Base-by-base conservation (phyloP, 768 basidiomycete species). In the Boletus subcaerulescens region DNA sequence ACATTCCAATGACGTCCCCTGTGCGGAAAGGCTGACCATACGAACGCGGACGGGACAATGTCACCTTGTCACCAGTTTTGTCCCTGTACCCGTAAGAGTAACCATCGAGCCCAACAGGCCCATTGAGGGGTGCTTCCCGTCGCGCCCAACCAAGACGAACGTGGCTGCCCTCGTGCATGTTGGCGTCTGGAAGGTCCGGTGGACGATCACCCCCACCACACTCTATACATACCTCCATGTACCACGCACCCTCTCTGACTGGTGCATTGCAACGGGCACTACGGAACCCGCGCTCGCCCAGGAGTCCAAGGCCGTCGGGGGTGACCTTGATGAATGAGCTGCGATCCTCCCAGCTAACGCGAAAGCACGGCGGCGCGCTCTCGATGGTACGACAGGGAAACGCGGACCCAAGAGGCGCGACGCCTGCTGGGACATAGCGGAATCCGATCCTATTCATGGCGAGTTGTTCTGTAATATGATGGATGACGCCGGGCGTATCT, bases 41-140 rank as follows among this genome's bases (percentile, higher is more conserved):
- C 9, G 86, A 78, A 44, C 84, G 81, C 13, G 87, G 87, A 43
- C 91, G 81, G 1, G 94, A 91, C 11, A 94, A 74, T 2, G 89
- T 87, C 41, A 96, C 86, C 71, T 91, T 94, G 58, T 98, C 92
- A 13, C 97, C 96, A 0, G 86, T 87, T 62, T 86, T 93, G 79
- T 99, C 97, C 48, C 96, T 84, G 62, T 86, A 80, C 7, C 87
- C 93, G 65, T 98, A 98, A 57, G 87, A 88, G 70, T 98, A 98
- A 3, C 89, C 95, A 64, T 99, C 97, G 12, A 95, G 73, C 0
- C 97, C 97, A 15, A 85, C 93, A 0, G 97, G 97, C 0, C 85
- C 93, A 60, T 97, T 96, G 41, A 98, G 76, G n/a, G 90, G 85
- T 8, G 93, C 90, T 71, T 99, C 97, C 52, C 97, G 79, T 38